Conservation (phyloP, 2,329 filamentous ascomycete species). For the Sporothrix sp. region DNA sequence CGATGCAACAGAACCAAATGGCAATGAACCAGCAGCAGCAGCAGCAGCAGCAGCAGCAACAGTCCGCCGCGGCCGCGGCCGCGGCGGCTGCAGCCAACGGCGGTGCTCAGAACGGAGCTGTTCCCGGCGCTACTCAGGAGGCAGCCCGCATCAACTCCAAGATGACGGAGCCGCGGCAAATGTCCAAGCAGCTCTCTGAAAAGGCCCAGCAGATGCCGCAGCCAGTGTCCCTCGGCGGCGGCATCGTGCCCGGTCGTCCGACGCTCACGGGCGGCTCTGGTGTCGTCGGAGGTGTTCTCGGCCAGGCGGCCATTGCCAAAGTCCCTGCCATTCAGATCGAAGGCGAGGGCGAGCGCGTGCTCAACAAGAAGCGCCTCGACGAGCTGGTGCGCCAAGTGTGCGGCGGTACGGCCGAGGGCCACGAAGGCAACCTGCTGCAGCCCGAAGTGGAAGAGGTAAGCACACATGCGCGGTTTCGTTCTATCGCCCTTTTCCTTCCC, state of each 20-base stretch:
- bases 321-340: conserved; percentile 79
- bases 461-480: not conserved
- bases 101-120: not conserved
- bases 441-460: conserved; percentile 92
- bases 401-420: conserved; percentile 62
- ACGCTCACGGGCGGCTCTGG: conserved; percentile 72
- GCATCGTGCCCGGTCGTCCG: conserved; percentile 58
- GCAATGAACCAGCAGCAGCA: conserved; percentile 68
- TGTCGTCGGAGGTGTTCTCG: conserved; percentile 70
- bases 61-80: conserved; percentile 34
- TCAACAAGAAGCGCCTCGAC: conserved; percentile 97
- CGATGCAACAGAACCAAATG: conserved; percentile 19
- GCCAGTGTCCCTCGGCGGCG: conserved; percentile 61
- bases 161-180: conserved; percentile 59
- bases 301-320: conserved; percentile 74
- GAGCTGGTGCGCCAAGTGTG: conserved; percentile 91
- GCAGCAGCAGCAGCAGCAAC: conserved; percentile 47
- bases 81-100: not conserved
- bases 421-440: conserved; percentile 67
- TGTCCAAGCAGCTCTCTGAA: conserved; percentile 66
- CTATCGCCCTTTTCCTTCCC: not conserved
- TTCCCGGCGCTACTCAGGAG: not conserved
- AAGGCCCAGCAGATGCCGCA: conserved; percentile 59
- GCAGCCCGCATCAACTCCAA: conserved; percentile 21
- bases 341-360: conserved; percentile 79